Evolutionary conservation across 2,329 filamentous ascomycete genomes (phyloP).

Genomic region (Trichophyton verrucosum): DNA sequence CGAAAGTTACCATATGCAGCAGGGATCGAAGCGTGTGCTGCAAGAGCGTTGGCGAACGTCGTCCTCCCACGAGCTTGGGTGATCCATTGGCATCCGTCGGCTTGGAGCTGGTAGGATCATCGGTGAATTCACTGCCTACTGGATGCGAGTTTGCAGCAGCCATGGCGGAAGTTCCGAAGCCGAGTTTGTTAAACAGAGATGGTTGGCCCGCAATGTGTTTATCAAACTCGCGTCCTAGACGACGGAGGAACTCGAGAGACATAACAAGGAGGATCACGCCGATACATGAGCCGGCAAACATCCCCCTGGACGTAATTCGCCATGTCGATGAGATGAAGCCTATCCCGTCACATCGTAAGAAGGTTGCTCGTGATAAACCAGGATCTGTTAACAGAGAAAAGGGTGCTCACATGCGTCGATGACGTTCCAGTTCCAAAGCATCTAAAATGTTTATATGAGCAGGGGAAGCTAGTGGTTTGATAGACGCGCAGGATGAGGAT

Average conservation of each 20-base stretch:
- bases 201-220: constrained; percentile 47
- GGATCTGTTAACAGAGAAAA: background rate
- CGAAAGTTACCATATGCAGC: constrained; percentile 59
- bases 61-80: background rate
- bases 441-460: constrained; percentile 35
- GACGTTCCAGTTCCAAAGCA: constrained; percentile 71
- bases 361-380: background rate
- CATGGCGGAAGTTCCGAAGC: background rate
- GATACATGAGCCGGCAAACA: constrained; percentile 71
- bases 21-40: constrained; percentile 57
- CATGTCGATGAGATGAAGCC: constrained; percentile 58
- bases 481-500: background rate
- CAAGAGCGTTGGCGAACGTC: constrained; percentile 44
- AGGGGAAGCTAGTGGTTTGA: background rate
- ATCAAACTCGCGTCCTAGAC: constrained; percentile 60
- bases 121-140: background rate
- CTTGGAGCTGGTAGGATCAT: background rate
- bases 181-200: constrained; percentile 22
- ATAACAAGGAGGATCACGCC: constrained; percentile 65
- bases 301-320: constrained; percentile 55
- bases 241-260: constrained; percentile 58
- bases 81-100: background rate
- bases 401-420: constrained; percentile 44
- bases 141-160: background rate
- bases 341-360: constrained; percentile 13